Evolutionary conservation across 768 basidiomycete genomes (phyloP).

Genomic region (Rhizopogon vulgaris): DNA sequence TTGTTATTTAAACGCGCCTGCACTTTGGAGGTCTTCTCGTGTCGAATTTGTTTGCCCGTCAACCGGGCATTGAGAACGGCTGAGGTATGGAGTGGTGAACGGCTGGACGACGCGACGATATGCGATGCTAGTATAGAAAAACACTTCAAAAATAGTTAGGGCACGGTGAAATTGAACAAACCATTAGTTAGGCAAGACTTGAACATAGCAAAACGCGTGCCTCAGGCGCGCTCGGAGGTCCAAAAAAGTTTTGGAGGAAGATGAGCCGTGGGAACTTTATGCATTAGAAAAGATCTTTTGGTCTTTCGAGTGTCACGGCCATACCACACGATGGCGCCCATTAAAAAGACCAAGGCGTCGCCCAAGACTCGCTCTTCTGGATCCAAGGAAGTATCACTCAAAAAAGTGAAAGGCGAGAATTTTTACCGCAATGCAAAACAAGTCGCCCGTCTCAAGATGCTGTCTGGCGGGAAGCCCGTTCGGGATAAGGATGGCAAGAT

Average conservation of each 20-base stretch:
- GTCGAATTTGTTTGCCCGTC: slow-evolving; percentile 30
- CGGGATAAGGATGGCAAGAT: slow-evolving; percentile 91
- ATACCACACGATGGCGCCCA: slow-evolving; percentile 18
- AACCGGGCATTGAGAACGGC: slow-evolving; percentile 29
- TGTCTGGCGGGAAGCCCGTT: slow-evolving; percentile 86
- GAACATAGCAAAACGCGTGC: slow-evolving; percentile 18
- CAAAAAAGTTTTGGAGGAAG: background rate
- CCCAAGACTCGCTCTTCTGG: slow-evolving; percentile 35
- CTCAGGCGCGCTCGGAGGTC: background rate
- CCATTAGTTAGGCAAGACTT: slow-evolving; percentile 18
- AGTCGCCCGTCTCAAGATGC: slow-evolving; percentile 81
- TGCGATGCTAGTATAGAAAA: slow-evolving; percentile 25
- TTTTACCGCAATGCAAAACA: slow-evolving; percentile 97
- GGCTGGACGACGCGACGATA: slow-evolving; percentile 35
- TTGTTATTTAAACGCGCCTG: slow-evolving; percentile 37
- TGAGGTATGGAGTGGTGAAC: slow-evolving; percentile 44
- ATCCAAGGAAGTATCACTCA: slow-evolving; percentile 49
- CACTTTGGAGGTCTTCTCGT: slow-evolving; percentile 39
- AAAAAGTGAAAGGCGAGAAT: slow-evolving; percentile 88
- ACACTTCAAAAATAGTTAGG: background rate
- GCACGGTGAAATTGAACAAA: background rate
- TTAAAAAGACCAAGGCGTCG: slow-evolving; percentile 25
- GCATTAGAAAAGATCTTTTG: slow-evolving; percentile 21
- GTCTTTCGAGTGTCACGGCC: background rate
- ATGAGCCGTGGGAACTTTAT: slow-evolving; percentile 34